Conservation (phyloP, 2,329 filamentous ascomycete genomes). For the Aphanoascus verrucosus region DNA sequence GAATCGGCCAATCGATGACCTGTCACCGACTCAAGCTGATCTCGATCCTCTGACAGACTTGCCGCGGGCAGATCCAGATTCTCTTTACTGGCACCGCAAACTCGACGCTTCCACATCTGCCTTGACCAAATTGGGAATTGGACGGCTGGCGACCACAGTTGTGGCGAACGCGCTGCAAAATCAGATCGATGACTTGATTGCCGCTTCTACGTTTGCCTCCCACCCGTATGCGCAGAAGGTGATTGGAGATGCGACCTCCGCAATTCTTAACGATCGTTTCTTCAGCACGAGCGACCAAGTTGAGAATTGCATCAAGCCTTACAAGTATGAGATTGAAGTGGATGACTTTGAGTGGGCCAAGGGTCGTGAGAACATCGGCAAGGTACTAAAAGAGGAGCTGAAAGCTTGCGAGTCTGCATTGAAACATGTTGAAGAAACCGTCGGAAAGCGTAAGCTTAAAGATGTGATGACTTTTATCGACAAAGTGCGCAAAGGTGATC, state of each 20-base stretch:
- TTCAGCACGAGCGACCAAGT: slow-evolving; percentile 97
- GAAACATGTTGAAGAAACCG: slow-evolving; percentile 60
- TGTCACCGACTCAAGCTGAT: slow-evolving; percentile 56
- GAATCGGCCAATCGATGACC: slow-evolving; percentile 87
- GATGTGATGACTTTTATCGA: slow-evolving; percentile 91
- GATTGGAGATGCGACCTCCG: slow-evolving; percentile 82
- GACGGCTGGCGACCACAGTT: slow-evolving; percentile 81
- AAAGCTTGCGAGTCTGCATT: slow-evolving; percentile 70
- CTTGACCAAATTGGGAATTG: slow-evolving; percentile 87
- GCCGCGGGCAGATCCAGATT: slow-evolving; percentile 73
- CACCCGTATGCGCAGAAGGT: slow-evolving; percentile 88
- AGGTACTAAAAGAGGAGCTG: slow-evolving; percentile 77
- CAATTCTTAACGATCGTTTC: slow-evolving; percentile 84
- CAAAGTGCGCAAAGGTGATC: slow-evolving; percentile 73
- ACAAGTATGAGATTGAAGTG: slow-evolving; percentile 95
- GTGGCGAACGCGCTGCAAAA: slow-evolving; percentile 79
- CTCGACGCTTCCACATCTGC: slow-evolving; percentile 84
- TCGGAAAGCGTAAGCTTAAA: slow-evolving; percentile 73
- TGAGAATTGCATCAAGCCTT: slow-evolving; percentile 98
- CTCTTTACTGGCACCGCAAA: slow-evolving; percentile 85
- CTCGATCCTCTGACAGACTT: slow-evolving; percentile 64
- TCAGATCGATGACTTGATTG: slow-evolving; percentile 68
- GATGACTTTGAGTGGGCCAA: slow-evolving; percentile 80
- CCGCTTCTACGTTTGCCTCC: slow-evolving; percentile 69
- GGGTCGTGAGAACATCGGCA: slow-evolving; percentile 70